These are phyloP conservation scores for Neurospora pannonica DNA, from an alignment of 495 filamentous ascomycete species.

Conservation along the genomic window DNA sequence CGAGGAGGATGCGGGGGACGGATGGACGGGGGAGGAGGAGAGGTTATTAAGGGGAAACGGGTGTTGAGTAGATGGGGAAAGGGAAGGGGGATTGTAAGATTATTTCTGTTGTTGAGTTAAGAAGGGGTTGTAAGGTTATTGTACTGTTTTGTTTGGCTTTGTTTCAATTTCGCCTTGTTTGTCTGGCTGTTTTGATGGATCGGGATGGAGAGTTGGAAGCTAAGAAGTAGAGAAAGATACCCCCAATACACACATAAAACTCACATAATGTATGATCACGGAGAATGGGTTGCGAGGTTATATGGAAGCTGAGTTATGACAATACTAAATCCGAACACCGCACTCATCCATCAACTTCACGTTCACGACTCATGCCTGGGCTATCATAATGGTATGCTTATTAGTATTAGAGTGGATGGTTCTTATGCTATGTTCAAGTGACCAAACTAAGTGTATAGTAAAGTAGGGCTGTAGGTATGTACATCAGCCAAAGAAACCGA, in stretches of 20 bases:
- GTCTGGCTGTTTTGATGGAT: background rate
- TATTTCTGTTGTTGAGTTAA: no score
- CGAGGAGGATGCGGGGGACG: slow-evolving; percentile 61
- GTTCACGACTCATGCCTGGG: background rate
- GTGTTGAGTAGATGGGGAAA: background rate
- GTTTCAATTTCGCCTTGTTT: background rate
- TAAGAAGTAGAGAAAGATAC: background rate
- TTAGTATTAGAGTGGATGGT: background rate
- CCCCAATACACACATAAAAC: background rate
- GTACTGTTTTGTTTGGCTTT: no score
- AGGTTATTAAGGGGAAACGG: background rate
- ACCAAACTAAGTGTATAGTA: background rate
- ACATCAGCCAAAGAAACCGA: background rate
- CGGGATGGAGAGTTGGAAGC: no score
- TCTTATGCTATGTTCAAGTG: background rate
- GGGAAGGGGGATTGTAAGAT: background rate
- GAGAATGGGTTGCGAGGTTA: background rate
- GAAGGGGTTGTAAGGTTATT: background rate
- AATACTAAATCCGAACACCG: no score
- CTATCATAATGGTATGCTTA: background rate
- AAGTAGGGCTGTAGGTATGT: background rate
- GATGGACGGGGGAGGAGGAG: slow-evolving; percentile 46
- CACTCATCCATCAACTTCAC: background rate
- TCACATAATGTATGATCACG: background rate
- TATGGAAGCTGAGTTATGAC: no score